A percentile compares a stretch with the other conserved stretches of the same genome.
Conservation (phyloP, 768 basidiomycete species). For the Kwoniella mangroviensis region DNA sequence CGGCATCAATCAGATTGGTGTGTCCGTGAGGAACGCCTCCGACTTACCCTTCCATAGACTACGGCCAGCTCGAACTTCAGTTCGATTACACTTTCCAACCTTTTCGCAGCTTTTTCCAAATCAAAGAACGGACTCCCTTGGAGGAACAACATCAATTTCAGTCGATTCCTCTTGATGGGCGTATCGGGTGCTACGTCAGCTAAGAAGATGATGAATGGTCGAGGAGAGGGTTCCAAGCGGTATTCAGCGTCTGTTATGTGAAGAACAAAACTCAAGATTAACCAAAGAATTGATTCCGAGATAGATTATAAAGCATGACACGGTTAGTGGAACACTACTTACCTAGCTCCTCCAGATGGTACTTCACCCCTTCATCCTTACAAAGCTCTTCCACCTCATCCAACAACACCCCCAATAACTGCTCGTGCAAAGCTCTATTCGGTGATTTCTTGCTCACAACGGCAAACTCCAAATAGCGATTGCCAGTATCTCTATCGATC, state of each 20-base stretch:
- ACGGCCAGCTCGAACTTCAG: conserved; percentile 77
- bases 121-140: conserved; percentile 77
- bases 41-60: conserved; percentile 76
- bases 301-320: no score
- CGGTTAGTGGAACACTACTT: conserved; percentile 11
- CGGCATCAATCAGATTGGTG: no score
- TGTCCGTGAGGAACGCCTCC: no score
- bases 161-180: conserved; percentile 69
- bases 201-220: conserved; percentile 65
- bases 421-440: conserved; percentile 70
- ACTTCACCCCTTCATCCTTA: conserved; percentile 62
- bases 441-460: conserved; percentile 71
- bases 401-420: conserved; percentile 68
- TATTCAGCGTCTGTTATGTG: conserved; percentile 44
- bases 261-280: background rate
- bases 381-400: conserved; percentile 39
- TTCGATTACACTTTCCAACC: conserved; percentile 64
- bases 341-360: conserved; percentile 59
- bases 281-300: background rate
- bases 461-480: conserved; percentile 78
- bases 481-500: conserved; percentile 67
- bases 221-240: conserved; percentile 36
- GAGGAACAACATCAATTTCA: conserved; percentile 78
- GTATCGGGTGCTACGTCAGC: conserved; percentile 82
- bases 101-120: conserved; percentile 60